Base-by-base conservation (phyloP, 257 asterid genomes). In the Lycium ferocissimum region DNA sequence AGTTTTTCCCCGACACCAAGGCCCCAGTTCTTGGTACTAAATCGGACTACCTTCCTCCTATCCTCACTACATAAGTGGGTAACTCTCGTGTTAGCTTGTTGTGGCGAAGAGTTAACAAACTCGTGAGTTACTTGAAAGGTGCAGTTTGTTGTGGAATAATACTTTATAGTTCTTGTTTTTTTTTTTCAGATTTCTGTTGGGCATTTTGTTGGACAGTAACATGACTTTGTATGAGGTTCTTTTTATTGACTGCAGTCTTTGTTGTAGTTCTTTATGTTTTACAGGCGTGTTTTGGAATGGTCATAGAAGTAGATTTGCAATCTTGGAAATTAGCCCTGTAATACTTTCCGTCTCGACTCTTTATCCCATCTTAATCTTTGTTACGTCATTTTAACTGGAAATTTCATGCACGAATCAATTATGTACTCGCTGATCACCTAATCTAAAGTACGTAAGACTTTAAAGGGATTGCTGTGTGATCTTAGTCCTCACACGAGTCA, bases 21-120 rank as follows among this genome's bases (percentile, higher is more conserved):
- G 98, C 98, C 58, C 88, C 90, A 0, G 61, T 94, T 47, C 94
- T 95, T 2, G 98, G 98, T 5, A 82, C 92, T 9, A 88, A 89
- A 73, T 92, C 98, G 1, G 97, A 93, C 89, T 95, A 91, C 85
- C 90, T 95, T 67, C 98, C 98, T 1, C 94, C 97, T 0, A 95
- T 93, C 86, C 95, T 95, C 56, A 93, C 98, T 5, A 90, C 95
- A 80, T 95, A 90, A 89, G 54, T 13, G 75, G 37, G n/a, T 37
- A 69, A 71, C 18, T 76, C 12, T 40, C 58, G 6, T 61, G 59
- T 81, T 61, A 13, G 33, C 62, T n/a, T 61, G 61, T 75, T 12
- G 12, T 12, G 62, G 62, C 22, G 14, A 76, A 76, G 62, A 75
- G 56, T 40, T 37, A 61, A 81, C 37, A 11, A 81, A 43, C 57